Evolutionary conservation across 352 stramenopile species (phyloP).

Genomic region (Phytophthora colocasiae): DNA sequence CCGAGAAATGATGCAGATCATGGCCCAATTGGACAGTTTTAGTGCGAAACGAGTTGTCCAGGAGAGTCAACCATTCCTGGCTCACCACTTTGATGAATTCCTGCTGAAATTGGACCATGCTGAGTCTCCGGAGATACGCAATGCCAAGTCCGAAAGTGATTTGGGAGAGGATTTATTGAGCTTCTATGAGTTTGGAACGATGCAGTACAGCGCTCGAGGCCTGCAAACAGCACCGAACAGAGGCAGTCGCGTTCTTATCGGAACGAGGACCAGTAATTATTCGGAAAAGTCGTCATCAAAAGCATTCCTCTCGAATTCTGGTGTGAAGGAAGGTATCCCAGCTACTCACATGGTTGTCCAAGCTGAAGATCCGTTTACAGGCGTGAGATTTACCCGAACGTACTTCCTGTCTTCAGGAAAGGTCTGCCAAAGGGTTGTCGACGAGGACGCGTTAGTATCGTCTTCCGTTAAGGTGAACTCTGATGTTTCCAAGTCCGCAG

Average conservation of each 20-base stretch:
- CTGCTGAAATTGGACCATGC: slow-evolving; percentile 74
- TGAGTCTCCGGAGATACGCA: slow-evolving; percentile 50
- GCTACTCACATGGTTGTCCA: slow-evolving; percentile 76
- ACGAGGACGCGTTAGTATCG: slow-evolving; percentile 70
- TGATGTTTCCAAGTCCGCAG: slow-evolving; percentile 11
- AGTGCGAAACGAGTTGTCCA: slow-evolving; percentile 54
- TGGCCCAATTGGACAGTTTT: slow-evolving; percentile 65
- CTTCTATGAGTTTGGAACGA: slow-evolving; percentile 86
- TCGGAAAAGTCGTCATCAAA: slow-evolving; percentile 42
- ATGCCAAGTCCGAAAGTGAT: slow-evolving; percentile 56
- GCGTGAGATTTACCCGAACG: slow-evolving; percentile 64
- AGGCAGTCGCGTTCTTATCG: slow-evolving; percentile 71
- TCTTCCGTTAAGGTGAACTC: slow-evolving; percentile 16
- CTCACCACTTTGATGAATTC: slow-evolving; percentile 71
- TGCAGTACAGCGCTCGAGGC: slow-evolving; percentile 58
- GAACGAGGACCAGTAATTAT: slow-evolving; percentile 47
- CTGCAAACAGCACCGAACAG: slow-evolving; percentile 35
- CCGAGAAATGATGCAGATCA: slow-evolving; percentile 36
- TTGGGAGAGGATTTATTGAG: slow-evolving; percentile 73
- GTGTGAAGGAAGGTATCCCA: slow-evolving; percentile 20
- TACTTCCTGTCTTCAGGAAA: slow-evolving; percentile 77
- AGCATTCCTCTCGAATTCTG: slow-evolving; percentile 45
- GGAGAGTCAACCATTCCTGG: slow-evolving; percentile 63
- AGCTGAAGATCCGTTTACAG: slow-evolving; percentile 76
- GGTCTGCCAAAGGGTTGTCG: slow-evolving; percentile 52